Percentiles rank a stretch among this genome's conserved stretches.
Evolutionary conservation across 345 rosid species (phyloP).

Genomic region (Moricandia arvensis): DNA sequence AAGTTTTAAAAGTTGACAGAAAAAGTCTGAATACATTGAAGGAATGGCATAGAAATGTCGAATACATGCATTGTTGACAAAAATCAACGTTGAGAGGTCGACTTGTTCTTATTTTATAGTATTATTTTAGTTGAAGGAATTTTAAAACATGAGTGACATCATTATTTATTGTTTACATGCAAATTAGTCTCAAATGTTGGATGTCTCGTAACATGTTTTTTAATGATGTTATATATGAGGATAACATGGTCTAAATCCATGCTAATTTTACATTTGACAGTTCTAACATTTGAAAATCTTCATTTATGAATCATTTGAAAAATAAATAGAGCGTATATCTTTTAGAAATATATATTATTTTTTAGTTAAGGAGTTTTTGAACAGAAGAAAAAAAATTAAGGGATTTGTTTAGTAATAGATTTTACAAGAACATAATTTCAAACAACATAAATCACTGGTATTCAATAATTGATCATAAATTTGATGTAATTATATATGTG

Average conservation of each 20-base stretch:
- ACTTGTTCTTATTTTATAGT: not conserved
- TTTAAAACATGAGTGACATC: constrained; percentile 12
- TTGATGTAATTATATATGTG: not conserved
- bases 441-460: not conserved
- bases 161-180: constrained; percentile 9
- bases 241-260: constrained; percentile 19
- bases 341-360: no score
- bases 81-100: not conserved
- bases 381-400: not conserved
- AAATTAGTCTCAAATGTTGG: constrained; percentile 17
- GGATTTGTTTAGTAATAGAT: not conserved
- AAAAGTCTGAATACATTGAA: constrained; percentile 26
- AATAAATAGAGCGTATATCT: not conserved
- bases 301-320: not conserved
- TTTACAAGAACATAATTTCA: not conserved
- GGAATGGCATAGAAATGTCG: not conserved
- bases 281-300: not conserved
- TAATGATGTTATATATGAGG: constrained; percentile 13
- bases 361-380: not conserved
- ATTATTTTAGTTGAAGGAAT: not conserved
- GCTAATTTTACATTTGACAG: not conserved
- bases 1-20: constrained; percentile 29
- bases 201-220: constrained; percentile 21
- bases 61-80: constrained; percentile 29
- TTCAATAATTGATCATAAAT: not conserved